Evolutionary conservation across 352 stramenopile genomes (phyloP).

Genomic region (Pythium dissotocum): DNA sequence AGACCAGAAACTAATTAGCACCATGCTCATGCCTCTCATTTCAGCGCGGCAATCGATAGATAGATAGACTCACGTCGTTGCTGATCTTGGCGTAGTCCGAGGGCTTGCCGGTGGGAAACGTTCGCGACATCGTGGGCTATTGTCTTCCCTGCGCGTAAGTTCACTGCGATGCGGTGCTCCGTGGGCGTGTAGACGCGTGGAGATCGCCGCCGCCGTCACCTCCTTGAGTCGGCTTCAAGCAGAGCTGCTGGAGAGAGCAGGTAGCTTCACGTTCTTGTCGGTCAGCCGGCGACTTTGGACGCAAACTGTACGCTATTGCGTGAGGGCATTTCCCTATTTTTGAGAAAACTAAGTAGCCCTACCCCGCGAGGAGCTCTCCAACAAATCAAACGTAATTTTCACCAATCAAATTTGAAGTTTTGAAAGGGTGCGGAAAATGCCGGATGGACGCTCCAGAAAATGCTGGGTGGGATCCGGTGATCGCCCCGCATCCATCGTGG

Average conservation of each 20-base stretch:
- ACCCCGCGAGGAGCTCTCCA: not conserved
- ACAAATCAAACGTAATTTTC: constrained; percentile 4
- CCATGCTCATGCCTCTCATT: not conserved
- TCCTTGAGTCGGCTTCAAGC: not conserved
- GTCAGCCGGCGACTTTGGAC: constrained; percentile 19
- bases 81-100: constrained; percentile 72
- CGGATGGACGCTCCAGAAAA: not conserved
- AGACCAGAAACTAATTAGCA: not conserved
- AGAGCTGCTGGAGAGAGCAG: not conserved
- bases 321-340: constrained; percentile 3
- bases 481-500: not conserved
- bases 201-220: not conserved
- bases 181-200: not conserved
- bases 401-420: constrained; percentile 12
- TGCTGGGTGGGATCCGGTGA: constrained; percentile 20
- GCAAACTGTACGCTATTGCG: constrained; percentile 20
- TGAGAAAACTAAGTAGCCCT: constrained; percentile 11
- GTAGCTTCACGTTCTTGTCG: constrained; percentile 23
- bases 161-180: not conserved
- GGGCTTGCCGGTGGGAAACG: constrained; percentile 59
- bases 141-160: not conserved
- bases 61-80: constrained; percentile 48
- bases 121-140: constrained; percentile 44
- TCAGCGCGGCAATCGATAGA: constrained; percentile 3
- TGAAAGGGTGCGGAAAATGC: constrained; percentile 1